Conservation (phyloP, 1,284 basidiomycete species). For the Sutorius eximius region DNA sequence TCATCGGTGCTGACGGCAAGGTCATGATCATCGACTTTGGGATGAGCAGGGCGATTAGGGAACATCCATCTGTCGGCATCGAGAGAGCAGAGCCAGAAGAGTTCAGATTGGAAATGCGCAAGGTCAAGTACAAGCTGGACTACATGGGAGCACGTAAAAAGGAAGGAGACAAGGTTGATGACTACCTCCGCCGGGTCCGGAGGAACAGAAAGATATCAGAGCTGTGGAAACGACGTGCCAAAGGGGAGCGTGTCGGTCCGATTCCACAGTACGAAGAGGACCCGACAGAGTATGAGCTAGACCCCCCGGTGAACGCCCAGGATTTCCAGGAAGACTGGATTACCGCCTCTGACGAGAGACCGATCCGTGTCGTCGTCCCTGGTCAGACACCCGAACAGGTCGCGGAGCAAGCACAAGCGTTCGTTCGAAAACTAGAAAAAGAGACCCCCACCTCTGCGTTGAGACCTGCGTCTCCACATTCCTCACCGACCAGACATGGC, state of each 20-base stretch:
- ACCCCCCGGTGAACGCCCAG: constrained; percentile 33
- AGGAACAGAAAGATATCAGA: constrained; percentile 30
- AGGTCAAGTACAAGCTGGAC: constrained; percentile 53
- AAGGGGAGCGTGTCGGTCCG: constrained; percentile 36
- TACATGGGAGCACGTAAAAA: constrained; percentile 33
- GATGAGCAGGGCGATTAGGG: constrained; percentile 41
- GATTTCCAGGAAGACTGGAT: constrained; percentile 39
- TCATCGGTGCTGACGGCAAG: constrained; percentile 55
- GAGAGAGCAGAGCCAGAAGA: constrained; percentile 40
- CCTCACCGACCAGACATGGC: constrained; percentile 1
- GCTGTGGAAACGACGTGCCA: constrained; percentile 33
- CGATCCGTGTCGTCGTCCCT: constrained; percentile 40
- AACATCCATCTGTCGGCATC: constrained; percentile 40
- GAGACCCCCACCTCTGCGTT: constrained; percentile 4
- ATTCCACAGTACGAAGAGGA: constrained; percentile 37
- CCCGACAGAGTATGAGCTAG: constrained; percentile 29
- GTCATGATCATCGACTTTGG: constrained; percentile 62
- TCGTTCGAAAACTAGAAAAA: constrained; percentile 22
- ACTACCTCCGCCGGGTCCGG: constrained; percentile 30
- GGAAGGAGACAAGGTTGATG: constrained; percentile 33
- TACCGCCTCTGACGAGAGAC: constrained; percentile 28
- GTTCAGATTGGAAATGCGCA: constrained; percentile 53
- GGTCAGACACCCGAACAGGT: constrained; percentile 35
- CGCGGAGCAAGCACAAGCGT: constrained; percentile 21
- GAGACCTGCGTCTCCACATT: background rate